These are phyloP conservation scores for Alnus rubra DNA, from an alignment of 306 rosid genomes.

Conservation along the genomic window DNA sequence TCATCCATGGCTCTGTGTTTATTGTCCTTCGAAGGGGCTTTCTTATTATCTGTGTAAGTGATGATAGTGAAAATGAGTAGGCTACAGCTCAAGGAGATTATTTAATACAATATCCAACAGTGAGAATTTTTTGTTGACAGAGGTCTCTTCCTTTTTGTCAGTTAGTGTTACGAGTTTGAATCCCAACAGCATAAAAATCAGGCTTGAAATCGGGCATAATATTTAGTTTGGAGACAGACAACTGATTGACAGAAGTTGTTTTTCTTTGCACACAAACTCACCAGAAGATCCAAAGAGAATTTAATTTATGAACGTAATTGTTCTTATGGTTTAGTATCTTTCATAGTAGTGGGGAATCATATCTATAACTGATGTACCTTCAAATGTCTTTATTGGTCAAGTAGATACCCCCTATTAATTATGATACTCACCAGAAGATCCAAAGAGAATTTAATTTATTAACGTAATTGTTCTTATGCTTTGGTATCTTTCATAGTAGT, in stretches of 20 bases:
- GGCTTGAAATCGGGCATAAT: background rate
- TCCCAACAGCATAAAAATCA: background rate
- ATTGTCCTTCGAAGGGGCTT: conserved; percentile 64
- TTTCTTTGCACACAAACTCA: background rate
- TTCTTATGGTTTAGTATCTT: no score
- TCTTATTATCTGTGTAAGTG: conserved; percentile 57
- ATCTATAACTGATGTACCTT: no score
- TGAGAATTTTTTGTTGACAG: background rate
- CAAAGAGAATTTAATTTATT: no score
- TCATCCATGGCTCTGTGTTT: conserved; percentile 97
- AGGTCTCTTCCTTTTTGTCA: background rate
- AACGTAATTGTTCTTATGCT: no score
- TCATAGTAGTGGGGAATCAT: no score
- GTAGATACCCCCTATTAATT: no score
- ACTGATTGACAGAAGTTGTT: background rate
- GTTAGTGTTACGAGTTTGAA: background rate
- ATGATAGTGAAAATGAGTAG: background rate
- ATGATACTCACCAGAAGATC: no score
- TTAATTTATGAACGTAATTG: no score
- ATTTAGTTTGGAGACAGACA: background rate
- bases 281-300: no score
- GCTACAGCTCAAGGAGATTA: no score
- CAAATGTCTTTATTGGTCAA: no score
- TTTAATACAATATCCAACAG: background rate
- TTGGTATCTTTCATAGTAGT: no score